Evolutionary conservation across 1,284 basidiomycete species (phyloP), one percentile per base, ranked within the genome.

Genomic region (Jaminaea rosea): DNA sequence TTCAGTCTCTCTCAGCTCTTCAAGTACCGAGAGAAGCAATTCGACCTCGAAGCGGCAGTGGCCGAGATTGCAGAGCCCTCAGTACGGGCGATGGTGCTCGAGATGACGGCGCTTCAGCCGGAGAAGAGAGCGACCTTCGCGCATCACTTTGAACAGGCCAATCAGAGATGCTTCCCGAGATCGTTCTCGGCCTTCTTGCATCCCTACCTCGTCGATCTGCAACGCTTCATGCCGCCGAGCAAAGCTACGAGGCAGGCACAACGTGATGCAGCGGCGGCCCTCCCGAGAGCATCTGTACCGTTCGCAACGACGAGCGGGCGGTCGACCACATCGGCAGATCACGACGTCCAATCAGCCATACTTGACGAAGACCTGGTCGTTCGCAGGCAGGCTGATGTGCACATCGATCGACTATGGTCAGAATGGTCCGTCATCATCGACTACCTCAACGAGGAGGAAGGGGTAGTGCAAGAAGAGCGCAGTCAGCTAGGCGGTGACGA

Each of bases 1-100:
- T 98, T 98, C 77, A 93, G 88, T 0, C 79, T 98, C 42, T 90
- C 87, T 68, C 93, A 97, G 72, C 78, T 99, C 47, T 97, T 90
- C 80, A 92, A 93, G 73, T 99, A 94, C 66, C 79, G 90, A 21
- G 84, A 87, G 61, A 88, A 88, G 2, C 86, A 91, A 60, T 81
- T 87, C 53, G 84, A 81, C 49, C 80, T 93, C 3, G 87, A 92
- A 42, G 75, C 79, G 0, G 83, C 86, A 47, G 77, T 99, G 24
- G 77, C 80, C 26, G 78, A 81, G 28, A 86, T 98, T 44, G 86
- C 87, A 29, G 90, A 97, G 63, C 80, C 80, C 6, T 82, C 83
- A 34, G 83, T 97, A 34, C 80, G 84, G 70, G 89, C 52, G 26
- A 44, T 74, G 17, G 86, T 98, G 62, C 84, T 83, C 55, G 83